These are phyloP conservation scores for Falciphora oryzae DNA, from an alignment of 2,329 filamentous ascomycete genomes.

Conservation along the genomic window DNA sequence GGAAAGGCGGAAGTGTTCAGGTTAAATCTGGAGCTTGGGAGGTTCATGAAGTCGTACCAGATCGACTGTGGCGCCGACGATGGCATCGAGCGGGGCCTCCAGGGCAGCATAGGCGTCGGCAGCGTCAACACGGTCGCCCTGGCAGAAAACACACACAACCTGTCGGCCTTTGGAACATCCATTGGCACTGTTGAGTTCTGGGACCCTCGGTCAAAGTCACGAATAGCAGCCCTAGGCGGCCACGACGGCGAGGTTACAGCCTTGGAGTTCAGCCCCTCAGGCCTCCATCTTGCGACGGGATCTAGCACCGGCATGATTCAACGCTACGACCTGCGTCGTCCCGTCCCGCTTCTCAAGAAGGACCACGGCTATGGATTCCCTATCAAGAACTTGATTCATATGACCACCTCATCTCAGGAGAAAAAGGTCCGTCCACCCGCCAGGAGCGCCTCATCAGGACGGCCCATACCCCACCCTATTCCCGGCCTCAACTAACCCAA, in stretches of 20 bases:
- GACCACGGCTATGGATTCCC: slow-evolving; percentile 95
- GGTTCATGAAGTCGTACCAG: slow-evolving; percentile 93
- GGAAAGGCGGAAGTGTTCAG: slow-evolving; percentile 89
- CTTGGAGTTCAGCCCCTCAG: slow-evolving; percentile 77
- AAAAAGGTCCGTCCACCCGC: slow-evolving; percentile 48
- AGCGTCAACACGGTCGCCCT: slow-evolving; percentile 83
- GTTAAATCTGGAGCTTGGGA: slow-evolving; percentile 82
- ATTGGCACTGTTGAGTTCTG: slow-evolving; percentile 96
- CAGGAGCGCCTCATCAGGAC: too few relatives aligned
- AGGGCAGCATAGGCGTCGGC: slow-evolving; percentile 80
- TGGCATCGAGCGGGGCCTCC: slow-evolving; percentile 64
- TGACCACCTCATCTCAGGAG: slow-evolving; percentile 66
- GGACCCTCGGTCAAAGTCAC: slow-evolving; percentile 79
- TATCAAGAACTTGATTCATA: slow-evolving; percentile 74
- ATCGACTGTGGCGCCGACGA: slow-evolving; percentile 86
- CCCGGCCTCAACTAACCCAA: background rate
- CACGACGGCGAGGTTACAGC: slow-evolving; percentile 75
- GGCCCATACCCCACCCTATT: background rate
- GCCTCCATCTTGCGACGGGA: slow-evolving; percentile 78
- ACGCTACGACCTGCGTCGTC: slow-evolving; percentile 86
- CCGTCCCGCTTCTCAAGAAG: slow-evolving; percentile 78
- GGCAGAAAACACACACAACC: slow-evolving; percentile 82
- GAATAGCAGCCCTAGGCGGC: slow-evolving; percentile 69
- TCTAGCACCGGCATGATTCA: slow-evolving; percentile 84
- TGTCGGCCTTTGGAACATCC: slow-evolving; percentile 89